Percentiles rank a stretch among this genome's conserved stretches.
Conservation (phyloP, 2,329 filamentous ascomycete species). For the Laburnicola sp. region DNA sequence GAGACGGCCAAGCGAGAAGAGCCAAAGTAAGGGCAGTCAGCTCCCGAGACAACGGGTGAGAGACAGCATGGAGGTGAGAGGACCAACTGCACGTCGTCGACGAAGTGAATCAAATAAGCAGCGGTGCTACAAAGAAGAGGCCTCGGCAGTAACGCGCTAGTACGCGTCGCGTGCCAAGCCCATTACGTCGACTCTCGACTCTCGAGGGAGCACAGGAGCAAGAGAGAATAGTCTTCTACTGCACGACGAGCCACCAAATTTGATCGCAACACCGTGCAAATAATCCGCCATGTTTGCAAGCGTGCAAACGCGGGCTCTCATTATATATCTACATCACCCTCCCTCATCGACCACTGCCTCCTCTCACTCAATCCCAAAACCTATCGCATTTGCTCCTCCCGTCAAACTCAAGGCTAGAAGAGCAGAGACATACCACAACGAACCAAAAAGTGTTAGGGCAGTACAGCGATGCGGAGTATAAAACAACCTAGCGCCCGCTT, state of each 20-base stretch:
- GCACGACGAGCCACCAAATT: no score
- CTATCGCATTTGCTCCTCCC: neutral
- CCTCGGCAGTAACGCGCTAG: slow-evolving; percentile 29
- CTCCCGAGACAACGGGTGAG: neutral
- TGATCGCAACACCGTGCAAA: no score
- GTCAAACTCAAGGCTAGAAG: neutral
- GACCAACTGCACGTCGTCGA: neutral
- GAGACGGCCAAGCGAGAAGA: no score
- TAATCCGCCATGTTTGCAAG: neutral
- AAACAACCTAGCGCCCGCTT: slow-evolving; percentile 2
- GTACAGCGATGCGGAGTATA: neutral
- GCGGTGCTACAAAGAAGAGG: slow-evolving; percentile 24
- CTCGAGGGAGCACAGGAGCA: neutral
- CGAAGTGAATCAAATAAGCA: slow-evolving; percentile 5
- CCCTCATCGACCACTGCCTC: neutral
- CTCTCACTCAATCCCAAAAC: neutral
- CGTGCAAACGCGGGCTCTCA: slow-evolving; percentile 2
- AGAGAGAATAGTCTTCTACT: no score
- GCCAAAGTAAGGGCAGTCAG: neutral
- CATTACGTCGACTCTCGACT: neutral
- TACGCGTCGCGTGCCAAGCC: slow-evolving; percentile 14
- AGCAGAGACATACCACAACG: slow-evolving; percentile 10
- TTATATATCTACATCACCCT: slow-evolving; percentile 18
- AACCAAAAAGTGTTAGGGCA: neutral
- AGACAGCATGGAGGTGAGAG: neutral